Evolutionary conservation across 2,329 filamentous ascomycete species (phyloP), one percentile per base, ranked within the genome.

Genomic region (Boeremia lycopersici): DNA sequence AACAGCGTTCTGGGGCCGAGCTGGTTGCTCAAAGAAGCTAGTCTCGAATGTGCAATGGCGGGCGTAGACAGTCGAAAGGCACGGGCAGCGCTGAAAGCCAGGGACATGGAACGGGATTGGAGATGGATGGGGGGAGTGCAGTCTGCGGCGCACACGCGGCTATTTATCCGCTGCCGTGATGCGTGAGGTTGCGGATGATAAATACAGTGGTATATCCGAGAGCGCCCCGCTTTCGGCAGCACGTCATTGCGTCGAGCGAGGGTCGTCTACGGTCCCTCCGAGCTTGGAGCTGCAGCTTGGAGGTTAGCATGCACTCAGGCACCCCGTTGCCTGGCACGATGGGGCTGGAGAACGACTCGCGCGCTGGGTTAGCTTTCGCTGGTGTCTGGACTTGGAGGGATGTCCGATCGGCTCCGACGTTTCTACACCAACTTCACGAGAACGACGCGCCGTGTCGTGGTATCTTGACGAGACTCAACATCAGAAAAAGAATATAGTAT

Each of bases 41-140:
- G 61, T 57, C 67, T 56, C 39, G 56, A 45, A 12, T 54, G 45
- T 35, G 63, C 58, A 57, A 57, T 57, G 41, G 63, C 56, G 1
- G 53, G 11, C 17, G 42, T 52, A 26, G 59, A 35, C 12, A 60
- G 31, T 43, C 51, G 42, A 1, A 54, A 29, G 3, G 60, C 54
- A 23, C 60, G 57, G 19, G 54, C 12, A 47, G 57, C 43, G 53
- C 42, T 45, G 28, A 48, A 57, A 33, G 43, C 34, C 13, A 65
- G 36, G 54, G 30, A 63, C 67, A 70, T 69, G 41, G 40, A 51
- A 70, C 68, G 41, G 40, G 51, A 48, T 19, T 3, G 19, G 40
- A 30, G 10, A 4, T 30, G 23, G 11, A 31, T 17, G 31, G 8
- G 33, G 23, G 0, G 6, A 10, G 13, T 25, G 7, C n/a, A n/a